These are phyloP conservation scores for Nemania sp. DNA, from an alignment of 2,329 filamentous ascomycete species.

Conservation along the genomic window DNA sequence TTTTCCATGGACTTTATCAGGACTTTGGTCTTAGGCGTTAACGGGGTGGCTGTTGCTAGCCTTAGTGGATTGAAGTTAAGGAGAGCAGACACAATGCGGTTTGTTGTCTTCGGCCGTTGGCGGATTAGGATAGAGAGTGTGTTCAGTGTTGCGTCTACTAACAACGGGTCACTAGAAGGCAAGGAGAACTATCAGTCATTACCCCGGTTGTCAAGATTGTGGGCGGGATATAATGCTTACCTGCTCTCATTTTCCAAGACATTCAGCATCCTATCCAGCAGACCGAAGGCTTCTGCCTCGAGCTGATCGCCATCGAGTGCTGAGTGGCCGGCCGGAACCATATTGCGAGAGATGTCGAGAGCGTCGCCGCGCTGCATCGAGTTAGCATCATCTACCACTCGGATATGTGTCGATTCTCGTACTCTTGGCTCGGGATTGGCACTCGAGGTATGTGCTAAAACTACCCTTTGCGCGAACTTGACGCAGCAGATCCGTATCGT, in stretches of 20 bases:
- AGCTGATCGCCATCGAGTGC: constrained; percentile 78
- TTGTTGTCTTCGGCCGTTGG: constrained; percentile 76
- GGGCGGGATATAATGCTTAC: constrained; percentile 48
- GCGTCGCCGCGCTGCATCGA: constrained; percentile 49
- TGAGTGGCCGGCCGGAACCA: constrained; percentile 82
- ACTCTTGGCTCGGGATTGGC: constrained; percentile 81
- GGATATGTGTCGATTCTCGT: constrained; percentile 40
- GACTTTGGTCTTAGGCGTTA: constrained; percentile 79
- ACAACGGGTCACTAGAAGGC: constrained; percentile 71
- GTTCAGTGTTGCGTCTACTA: constrained; percentile 91
- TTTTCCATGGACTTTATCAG: constrained; percentile 93
- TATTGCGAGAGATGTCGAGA: constrained; percentile 79
- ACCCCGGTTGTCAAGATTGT: background rate
- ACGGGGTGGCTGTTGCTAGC: constrained; percentile 68
- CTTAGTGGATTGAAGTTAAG: constrained; percentile 91
- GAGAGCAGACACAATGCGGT: constrained; percentile 82
- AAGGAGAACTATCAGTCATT: constrained; percentile 12
- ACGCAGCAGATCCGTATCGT: constrained; percentile 91
- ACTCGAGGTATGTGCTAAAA: constrained; percentile 88
- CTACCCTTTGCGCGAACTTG: constrained; percentile 94
- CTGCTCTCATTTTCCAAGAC: constrained; percentile 85
- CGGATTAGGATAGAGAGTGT: constrained; percentile 82
- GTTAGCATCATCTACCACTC: constrained; percentile 17
- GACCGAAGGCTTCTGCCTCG: constrained; percentile 88
- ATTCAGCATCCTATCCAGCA: constrained; percentile 84